These are phyloP conservation scores for Symbiodinium pilosum DNA, from an alignment of 73 alveolate species.

Conservation along the genomic window DNA sequence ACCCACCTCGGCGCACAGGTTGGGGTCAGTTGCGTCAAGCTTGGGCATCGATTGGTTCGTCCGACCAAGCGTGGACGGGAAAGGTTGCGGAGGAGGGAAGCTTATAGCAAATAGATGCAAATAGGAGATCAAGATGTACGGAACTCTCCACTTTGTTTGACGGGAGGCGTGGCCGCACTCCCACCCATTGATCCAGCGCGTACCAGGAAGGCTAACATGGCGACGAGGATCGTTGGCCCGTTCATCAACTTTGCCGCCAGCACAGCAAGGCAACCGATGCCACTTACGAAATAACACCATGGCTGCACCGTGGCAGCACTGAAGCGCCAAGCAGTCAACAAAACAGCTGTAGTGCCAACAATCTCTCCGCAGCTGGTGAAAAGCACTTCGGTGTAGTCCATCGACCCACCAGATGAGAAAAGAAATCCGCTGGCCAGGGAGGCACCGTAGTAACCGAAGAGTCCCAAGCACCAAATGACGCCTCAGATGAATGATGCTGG, in stretches of 20 bases:
- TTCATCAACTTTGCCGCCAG: neutral
- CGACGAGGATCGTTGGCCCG: neutral
- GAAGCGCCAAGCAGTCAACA: constrained; percentile 23
- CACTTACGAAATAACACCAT: constrained; percentile 8
- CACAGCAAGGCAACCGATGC: neutral
- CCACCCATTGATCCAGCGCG: neutral
- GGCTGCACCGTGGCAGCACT: constrained; percentile 21
- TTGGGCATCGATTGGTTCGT: no score
- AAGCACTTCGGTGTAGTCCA: constrained; percentile 16
- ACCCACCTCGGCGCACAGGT: constrained; percentile 24
- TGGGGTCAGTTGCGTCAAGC: neutral
- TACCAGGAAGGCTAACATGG: neutral
- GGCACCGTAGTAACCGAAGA: constrained; percentile 83
- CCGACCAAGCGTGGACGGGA: no score
- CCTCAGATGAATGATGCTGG: constrained; percentile 10
- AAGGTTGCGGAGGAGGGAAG: no score
- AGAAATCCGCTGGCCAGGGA: constrained; percentile 21
- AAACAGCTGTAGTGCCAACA: constrained; percentile 28
- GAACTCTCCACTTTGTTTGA: neutral
- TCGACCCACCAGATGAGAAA: neutral
- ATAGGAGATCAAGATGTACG: neutral
- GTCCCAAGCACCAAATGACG: constrained; percentile 77
- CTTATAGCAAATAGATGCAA: no score
- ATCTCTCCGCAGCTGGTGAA: constrained; percentile 46
- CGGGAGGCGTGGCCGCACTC: neutral